phyloP scores from a whole-genome alignment of 495 filamentous ascomycete genomes.

The Diplogelasinospora grovesii region DNA sequence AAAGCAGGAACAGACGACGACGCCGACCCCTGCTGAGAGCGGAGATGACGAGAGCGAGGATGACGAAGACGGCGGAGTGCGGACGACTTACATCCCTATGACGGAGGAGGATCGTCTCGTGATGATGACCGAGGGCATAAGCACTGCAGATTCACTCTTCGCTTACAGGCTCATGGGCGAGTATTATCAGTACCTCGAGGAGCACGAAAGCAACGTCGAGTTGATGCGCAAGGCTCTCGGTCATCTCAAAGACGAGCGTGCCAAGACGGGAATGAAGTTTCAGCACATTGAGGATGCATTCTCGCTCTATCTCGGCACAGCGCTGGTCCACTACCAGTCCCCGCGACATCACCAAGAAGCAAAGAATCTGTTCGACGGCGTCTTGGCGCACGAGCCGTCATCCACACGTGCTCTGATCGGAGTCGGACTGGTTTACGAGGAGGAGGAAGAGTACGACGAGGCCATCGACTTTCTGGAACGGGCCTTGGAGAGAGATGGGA shows the following conservation, averaged over 20 bases:
- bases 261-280: constrained; percentile 59
- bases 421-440: constrained; percentile 83
- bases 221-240: constrained; percentile 64
- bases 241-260: constrained; percentile 51
- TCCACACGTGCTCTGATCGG: constrained; percentile 81
- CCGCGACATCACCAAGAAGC: constrained; percentile 88
- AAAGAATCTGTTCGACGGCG: constrained; percentile 68
- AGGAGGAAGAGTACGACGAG: constrained; percentile 76
- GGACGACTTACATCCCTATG: constrained; percentile 43
- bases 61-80: constrained; percentile 43
- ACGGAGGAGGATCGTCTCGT: constrained; percentile 67
- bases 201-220: constrained; percentile 78
- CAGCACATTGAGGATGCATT: constrained; percentile 63
- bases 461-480: constrained; percentile 72
- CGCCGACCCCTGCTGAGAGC: constrained; percentile 17
- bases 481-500: constrained; percentile 62
- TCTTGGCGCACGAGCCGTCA: constrained; percentile 62
- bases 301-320: constrained; percentile 69
- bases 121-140: constrained; percentile 77
- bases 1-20: constrained; percentile 6
- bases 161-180: constrained; percentile 80
- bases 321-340: constrained; percentile 78
- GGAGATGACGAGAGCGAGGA: constrained; percentile 41
- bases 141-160: constrained; percentile 66
- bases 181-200: constrained; percentile 78